These are phyloP conservation scores for Cenococcum geophilum DNA, from an alignment of 495 filamentous ascomycete species.

Conservation along the genomic window DNA sequence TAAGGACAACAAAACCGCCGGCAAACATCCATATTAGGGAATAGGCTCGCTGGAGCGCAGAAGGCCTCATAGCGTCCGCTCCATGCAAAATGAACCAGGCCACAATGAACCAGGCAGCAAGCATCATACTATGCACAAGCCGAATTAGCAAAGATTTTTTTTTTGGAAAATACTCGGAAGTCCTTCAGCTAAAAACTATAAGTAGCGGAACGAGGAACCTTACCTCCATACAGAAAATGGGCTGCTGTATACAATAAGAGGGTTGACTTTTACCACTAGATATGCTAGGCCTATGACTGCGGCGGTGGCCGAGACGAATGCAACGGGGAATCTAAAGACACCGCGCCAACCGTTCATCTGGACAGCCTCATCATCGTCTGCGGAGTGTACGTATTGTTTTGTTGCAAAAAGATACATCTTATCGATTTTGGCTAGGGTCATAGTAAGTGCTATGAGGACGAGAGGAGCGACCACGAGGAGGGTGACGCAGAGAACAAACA, in stretches of 20 bases:
- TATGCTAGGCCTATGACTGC: slow-evolving; percentile 68
- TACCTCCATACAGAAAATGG: slow-evolving; percentile 60
- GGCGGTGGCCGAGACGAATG: slow-evolving; percentile 61
- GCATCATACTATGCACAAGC: slow-evolving; percentile 56
- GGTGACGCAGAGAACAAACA: slow-evolving; percentile 83
- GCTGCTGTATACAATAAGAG: slow-evolving; percentile 79
- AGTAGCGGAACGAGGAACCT: slow-evolving; percentile 1
- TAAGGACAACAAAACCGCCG: slow-evolving; percentile 63
- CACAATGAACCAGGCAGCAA: slow-evolving; percentile 70
- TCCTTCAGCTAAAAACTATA: not conserved
- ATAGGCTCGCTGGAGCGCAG: slow-evolving; percentile 77
- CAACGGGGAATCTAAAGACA: slow-evolving; percentile 75
- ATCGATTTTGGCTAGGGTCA: slow-evolving; percentile 56
- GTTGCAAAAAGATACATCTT: slow-evolving; percentile 81
- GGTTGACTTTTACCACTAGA: slow-evolving; percentile 75
- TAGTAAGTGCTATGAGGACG: slow-evolving; percentile 60
- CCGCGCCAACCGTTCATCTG: slow-evolving; percentile 71
- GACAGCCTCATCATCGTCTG: slow-evolving; percentile 55
- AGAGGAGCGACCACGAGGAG: slow-evolving; percentile 72
- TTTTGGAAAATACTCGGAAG: too few species aligned
- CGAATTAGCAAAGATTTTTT: too few species aligned
- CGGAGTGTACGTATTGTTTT: slow-evolving; percentile 50
- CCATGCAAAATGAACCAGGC: slow-evolving; percentile 82
- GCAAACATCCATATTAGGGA: slow-evolving; percentile 76
- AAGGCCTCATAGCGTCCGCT: slow-evolving; percentile 75